Base-by-base conservation (phyloP, 257 asterid genomes). In the Capsicum baccatum region DNA sequence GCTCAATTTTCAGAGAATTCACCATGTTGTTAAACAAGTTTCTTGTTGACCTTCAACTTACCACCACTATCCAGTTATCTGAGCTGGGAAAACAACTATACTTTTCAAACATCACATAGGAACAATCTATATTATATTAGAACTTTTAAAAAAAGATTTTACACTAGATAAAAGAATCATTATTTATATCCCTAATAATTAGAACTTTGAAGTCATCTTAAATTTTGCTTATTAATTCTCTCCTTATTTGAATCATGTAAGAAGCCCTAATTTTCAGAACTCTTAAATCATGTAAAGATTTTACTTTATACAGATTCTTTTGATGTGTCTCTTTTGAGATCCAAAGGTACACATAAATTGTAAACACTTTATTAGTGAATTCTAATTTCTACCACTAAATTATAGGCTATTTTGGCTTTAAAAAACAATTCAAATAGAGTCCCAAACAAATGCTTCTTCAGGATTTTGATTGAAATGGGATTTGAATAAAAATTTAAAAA, bases 61-160 rank as follows among this genome's bases (percentile, higher is more conserved):
- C 80, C 58, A 73, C 6, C 48, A 73, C 59, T 21, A 73, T 73
- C 58, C 42, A 35, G 42, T 73, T 48, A 73, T 70, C 59, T n/a
- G 10, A 73, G 59, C 0, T 71, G 59, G n/a, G 42, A 52, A 52
- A 68, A 1, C 57, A 19, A n/a, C 37, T 47, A 70, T 44, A 42
- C 79, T 70, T 69, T 42, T 44, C 16, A n/a, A 70, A 44, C 16
- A n/a, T 70, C 16, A 44, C 79, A 17, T 70, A 70, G 37, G 35
- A 19, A 70, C 57, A 70, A 39, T 62, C 68, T 26, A 26, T 64
- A 26, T 64, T 64, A 26, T 64, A 64, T 26, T 11, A 64, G 26
- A 26, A 64, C 37, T 12, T 60, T n/a, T 19, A 60, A 60, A n/a
- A n/a, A 60, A 8, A 26, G 33, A n/a, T n/a, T 60, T 60, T 21